Evolutionary conservation across 2,329 filamentous ascomycete species (phyloP), one percentile per base, ranked within the genome.

Genomic region (Aschersonia sp.): DNA sequence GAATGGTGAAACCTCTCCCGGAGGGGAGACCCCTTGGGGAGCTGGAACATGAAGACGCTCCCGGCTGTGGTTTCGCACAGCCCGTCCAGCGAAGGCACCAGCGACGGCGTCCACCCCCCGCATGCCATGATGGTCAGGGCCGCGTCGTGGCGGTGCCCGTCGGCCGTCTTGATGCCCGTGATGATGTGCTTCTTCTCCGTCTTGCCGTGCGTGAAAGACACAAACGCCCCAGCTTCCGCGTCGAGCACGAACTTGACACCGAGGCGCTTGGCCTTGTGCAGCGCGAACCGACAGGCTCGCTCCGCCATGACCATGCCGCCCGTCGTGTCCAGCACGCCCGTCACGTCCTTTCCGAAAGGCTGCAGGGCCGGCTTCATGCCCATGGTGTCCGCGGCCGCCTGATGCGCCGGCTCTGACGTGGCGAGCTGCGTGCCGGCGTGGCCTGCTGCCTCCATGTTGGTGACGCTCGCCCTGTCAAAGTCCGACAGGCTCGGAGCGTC

Each of bases 41-140:
- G 59, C 31, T 67, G 61, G 35, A 75, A 58, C 9, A 67, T 58
- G 1, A 65, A 62, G 3, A 75, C 67, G 0, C 64, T 67, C 0
- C 72, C 71, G 0, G 65, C 68, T 0, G 73, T 74, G 0, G 71
- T 65, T 53, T 76, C 72, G n/a, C 65, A 63, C 0, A 75, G 54
- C 0, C 58, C 57, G 43, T 70, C 65, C 0, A 70, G 54, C 6
- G 63, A 54, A 0, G 69, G 67, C 1, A 72, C 45, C 1, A 73
- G 51, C 2, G 59, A 54, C 0, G 68, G 69, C 0, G 69, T 72
- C 64, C 68, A 71, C 1, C 65, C 64, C 1, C 70, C 70, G 45
- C 65, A 65, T 0, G 68, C 67, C 35, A 71, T 52, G 41, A 72
- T 58, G 3, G 59, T 61, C 6, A 68, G 44, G 1, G 49, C 54